Evolutionary conservation across 2,329 filamentous ascomycete genomes (phyloP), one percentile per base, ranked within the genome.

Genomic region (Harringtonia aguacate): DNA sequence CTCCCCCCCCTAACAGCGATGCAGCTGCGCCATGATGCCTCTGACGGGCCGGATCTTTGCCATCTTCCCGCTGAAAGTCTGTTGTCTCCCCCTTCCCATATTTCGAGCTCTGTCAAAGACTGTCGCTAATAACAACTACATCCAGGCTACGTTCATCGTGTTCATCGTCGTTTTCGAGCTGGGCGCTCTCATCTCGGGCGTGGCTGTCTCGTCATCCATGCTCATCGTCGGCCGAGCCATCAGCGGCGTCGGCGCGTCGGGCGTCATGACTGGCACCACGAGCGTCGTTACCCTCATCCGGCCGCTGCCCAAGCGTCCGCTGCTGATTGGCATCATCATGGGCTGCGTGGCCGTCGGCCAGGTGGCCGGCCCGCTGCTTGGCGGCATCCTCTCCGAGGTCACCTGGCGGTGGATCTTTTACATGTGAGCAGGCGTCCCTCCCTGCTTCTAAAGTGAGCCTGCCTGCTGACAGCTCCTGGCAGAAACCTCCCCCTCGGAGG

Each of bases 351-450:
- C 74, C 15, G 65, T 79, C 40, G 72, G 53, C 8, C 49, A 50
- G 24, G 69, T 74, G 8, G 65, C 66, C 4, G 72, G 70, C 0
- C 72, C 72, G 8, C 54, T 75, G 14, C 58, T 73, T 6, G 71
- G 71, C 7, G 71, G 71, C 18, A 69, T 56, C 8, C 70, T 75
- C 33, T 69, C 70, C 2, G 64, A 73, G 24, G 59, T 62, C 4
- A 68, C 67, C 9, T 75, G 72, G 72, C 60, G 70, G 22, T 74
- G 71, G 71, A 73, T 70, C 50, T 73, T 72, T 50, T 64, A 64
- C 45, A 55, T 66, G 51, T 69, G 69, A 53, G 46, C 58, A n/a
- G n/a, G n/a, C n/a, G n/a, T n/a, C n/a, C n/a, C n/a, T n/a, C 17
- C 50, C 13, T 52, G 13, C 43, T 52, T 37, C 51, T 56, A 21